phyloP scores from a whole-genome alignment of 2,329 filamentous ascomycete species.

The Neofusicoccum ribis region DNA sequence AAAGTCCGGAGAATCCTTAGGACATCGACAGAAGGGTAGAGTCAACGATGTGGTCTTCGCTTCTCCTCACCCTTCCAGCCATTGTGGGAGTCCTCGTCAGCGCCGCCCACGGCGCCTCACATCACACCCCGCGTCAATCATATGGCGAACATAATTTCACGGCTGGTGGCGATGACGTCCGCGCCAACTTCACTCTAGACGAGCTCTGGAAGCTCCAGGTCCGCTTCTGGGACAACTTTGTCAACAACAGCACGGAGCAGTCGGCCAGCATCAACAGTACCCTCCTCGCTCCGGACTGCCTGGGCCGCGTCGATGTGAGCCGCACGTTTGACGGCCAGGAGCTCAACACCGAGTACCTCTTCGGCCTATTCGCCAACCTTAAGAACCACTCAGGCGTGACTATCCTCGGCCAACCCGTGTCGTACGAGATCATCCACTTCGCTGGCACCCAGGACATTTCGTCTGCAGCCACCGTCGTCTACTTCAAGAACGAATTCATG shows the following conservation, averaged over 20 bases:
- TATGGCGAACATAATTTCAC: neutral
- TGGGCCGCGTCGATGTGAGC: conserved; percentile 37
- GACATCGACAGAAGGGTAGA: neutral
- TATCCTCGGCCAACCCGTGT: conserved; percentile 27
- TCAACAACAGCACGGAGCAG: conserved; percentile 16
- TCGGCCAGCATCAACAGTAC: conserved; percentile 37
- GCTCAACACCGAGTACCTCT: conserved; percentile 43
- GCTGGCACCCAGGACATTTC: conserved; percentile 35
- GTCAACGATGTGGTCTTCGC: neutral
- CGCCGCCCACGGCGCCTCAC: neutral
- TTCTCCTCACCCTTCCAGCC: neutral
- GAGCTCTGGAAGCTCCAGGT: conserved; percentile 33
- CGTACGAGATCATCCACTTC: conserved; percentile 35
- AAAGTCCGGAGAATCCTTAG: neutral
- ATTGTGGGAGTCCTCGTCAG: neutral
- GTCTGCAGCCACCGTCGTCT: conserved; percentile 29
- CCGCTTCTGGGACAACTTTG: conserved; percentile 32
- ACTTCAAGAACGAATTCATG: conserved; percentile 30
- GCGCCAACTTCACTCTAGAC: conserved; percentile 28
- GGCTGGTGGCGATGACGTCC: neutral
- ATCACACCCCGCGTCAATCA: neutral
- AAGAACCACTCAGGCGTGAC: conserved; percentile 21
- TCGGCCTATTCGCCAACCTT: conserved; percentile 36
- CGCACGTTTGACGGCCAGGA: conserved; percentile 36
- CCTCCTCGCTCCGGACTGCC: conserved; percentile 29